A percentile compares a stretch with the other conserved stretches of the same genome.
phyloP scores from a whole-genome alignment of 257 asterid species.

The Rhazya stricta region DNA sequence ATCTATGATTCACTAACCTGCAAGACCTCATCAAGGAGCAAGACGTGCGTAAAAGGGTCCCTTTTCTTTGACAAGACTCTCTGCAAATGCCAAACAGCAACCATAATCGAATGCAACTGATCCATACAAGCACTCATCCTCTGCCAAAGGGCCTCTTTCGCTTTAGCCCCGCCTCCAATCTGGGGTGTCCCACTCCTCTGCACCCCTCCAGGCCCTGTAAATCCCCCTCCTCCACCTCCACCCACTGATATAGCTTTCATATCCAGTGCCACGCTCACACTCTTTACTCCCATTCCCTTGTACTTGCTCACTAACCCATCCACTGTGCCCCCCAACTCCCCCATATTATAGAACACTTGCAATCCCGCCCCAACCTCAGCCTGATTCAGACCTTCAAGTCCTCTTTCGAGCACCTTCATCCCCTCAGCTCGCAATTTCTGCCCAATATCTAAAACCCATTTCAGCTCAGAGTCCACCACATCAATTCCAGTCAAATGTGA shows the following conservation, averaged over 20 bases:
- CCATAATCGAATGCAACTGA: conserved; percentile 70
- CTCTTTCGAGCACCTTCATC: conserved; percentile 84
- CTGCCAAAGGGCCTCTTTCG: conserved; percentile 94
- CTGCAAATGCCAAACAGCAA: conserved; percentile 97
- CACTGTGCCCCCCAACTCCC: conserved; percentile 84
- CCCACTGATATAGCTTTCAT: conserved; percentile 74
- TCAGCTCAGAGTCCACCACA: conserved; percentile 69
- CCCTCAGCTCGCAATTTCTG: conserved; percentile 72
- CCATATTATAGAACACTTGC: conserved; percentile 97
- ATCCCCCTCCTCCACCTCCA: conserved; percentile 54
- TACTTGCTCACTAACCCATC: conserved; percentile 89
- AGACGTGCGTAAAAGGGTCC: conserved; percentile 92
- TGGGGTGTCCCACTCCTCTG: conserved; percentile 95
- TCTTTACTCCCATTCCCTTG: conserved; percentile 73
- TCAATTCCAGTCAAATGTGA: conserved; percentile 71
- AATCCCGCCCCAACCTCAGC: conserved; percentile 94
- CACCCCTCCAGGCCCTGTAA: conserved; percentile 87
- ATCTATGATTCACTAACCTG: conserved; percentile 38
- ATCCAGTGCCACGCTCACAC: conserved; percentile 72
- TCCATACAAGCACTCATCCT: conserved; percentile 89
- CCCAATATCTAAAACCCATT: conserved; percentile 87
- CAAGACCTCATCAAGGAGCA: conserved; percentile 89
- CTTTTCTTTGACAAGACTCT: conserved; percentile 94
- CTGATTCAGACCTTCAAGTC: conserved; percentile 87
- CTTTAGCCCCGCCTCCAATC: conserved; percentile 78